Conservation (phyloP, 768 basidiomycete genomes). For the Gautieria morchelliformis region DNA sequence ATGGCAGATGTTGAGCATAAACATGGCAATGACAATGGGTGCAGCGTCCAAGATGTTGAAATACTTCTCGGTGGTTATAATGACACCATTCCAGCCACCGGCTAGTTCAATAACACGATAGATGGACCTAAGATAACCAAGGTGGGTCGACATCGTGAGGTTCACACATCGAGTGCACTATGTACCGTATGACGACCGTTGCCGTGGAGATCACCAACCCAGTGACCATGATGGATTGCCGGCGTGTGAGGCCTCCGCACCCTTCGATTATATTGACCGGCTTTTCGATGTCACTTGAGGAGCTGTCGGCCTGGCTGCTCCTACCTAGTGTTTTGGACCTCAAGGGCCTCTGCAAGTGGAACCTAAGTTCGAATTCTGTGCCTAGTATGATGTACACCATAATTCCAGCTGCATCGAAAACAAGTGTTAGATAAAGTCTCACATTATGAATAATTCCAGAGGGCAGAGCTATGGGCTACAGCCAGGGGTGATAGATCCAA, state of each 20-base stretch:
- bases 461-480: no score
- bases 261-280: neutral
- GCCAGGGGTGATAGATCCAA: no score
- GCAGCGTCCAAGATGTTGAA: constrained; percentile 44
- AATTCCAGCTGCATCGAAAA: constrained; percentile 28
- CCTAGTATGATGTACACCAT: constrained; percentile 31
- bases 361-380: constrained; percentile 38
- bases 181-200: constrained; percentile 38
- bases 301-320: neutral
- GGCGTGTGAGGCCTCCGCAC: neutral
- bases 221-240: constrained; percentile 17
- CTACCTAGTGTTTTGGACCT: neutral
- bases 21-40: constrained; percentile 38
- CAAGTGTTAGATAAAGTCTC: no score
- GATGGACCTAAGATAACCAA: constrained; percentile 26
- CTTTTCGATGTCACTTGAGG: neutral
- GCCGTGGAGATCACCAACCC: constrained; percentile 28
- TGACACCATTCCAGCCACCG: constrained; percentile 42
- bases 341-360: constrained; percentile 27
- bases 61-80: constrained; percentile 38
- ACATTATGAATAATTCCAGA: no score
- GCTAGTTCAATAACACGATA: constrained; percentile 45
- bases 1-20: constrained; percentile 35
- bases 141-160: neutral
- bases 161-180: neutral